Conservation (phyloP, 2,329 filamentous ascomycete genomes). For the Trichoderma sp. region DNA sequence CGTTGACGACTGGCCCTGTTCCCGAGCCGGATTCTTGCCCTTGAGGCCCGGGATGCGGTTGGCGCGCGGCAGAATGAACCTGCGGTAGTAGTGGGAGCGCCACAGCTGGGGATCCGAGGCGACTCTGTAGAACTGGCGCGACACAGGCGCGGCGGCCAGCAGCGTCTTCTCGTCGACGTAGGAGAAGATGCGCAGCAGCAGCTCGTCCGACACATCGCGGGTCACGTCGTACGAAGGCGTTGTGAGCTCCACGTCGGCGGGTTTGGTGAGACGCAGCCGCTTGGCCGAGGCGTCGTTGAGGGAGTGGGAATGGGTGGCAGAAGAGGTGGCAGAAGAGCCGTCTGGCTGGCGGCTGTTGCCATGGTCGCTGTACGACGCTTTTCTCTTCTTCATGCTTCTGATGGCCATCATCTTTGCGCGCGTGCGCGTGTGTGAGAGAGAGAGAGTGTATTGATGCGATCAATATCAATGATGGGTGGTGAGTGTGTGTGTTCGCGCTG, state of each 20-base stretch:
- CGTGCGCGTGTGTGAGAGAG: neutral
- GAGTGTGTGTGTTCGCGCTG: neutral
- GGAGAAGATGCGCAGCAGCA: slow-evolving; percentile 79
- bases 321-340: neutral
- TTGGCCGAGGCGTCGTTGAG: slow-evolving; percentile 24
- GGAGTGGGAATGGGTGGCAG: neutral
- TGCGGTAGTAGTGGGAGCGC: slow-evolving; percentile 83
- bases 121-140: slow-evolving; percentile 69
- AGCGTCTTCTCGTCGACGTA: slow-evolving; percentile 70
- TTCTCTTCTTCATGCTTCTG: slow-evolving; percentile 5
- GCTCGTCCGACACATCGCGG: slow-evolving; percentile 78
- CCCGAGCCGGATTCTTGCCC: slow-evolving; percentile 22
- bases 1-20: slow-evolving; percentile 39
- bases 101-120: slow-evolving; percentile 83
- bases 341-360: neutral
- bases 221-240: slow-evolving; percentile 54
- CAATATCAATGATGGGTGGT: neutral
- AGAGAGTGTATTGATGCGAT: neutral
- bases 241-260: neutral
- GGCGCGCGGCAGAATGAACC: slow-evolving; percentile 80
- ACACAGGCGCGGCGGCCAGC: slow-evolving; percentile 63
- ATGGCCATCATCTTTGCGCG: neutral
- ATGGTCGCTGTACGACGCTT: slow-evolving; percentile 4
- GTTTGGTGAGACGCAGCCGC: slow-evolving; percentile 23
- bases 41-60: slow-evolving; percentile 69